phyloP scores from a whole-genome alignment of 352 stramenopile species.

The Globisporangium splendens region DNA sequence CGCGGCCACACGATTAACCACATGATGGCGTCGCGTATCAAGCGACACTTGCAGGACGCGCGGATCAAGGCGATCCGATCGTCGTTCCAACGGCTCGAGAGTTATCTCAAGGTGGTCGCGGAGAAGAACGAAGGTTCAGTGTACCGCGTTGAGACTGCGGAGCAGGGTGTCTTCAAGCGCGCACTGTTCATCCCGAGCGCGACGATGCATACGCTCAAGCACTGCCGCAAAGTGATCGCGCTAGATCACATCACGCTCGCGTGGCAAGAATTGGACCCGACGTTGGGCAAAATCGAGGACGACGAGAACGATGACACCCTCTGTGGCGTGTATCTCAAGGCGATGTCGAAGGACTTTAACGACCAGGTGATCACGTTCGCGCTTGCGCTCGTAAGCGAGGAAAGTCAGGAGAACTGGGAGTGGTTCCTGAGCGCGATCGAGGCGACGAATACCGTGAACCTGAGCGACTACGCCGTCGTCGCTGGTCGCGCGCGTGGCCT shows the following conservation, averaged over 20 bases:
- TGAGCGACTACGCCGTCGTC: constrained; percentile 70
- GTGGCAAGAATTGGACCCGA: constrained; percentile 33
- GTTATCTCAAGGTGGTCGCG: constrained; percentile 58
- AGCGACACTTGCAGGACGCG: constrained; percentile 61
- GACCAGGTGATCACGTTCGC: constrained; percentile 65
- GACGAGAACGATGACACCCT: constrained; percentile 66
- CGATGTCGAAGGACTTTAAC: constrained; percentile 71
- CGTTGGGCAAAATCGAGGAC: constrained; percentile 38
- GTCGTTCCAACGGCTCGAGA: constrained; percentile 65
- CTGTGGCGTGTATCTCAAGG: constrained; percentile 73
- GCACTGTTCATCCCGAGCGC: constrained; percentile 57
- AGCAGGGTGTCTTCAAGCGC: constrained; percentile 53
- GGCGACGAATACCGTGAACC: constrained; percentile 32
- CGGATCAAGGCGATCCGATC: constrained; percentile 48
- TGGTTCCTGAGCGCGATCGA: constrained; percentile 66
- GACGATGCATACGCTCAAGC: constrained; percentile 46
- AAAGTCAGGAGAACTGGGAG: constrained; percentile 69
- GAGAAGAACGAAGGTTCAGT: constrained; percentile 67
- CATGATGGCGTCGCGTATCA: constrained; percentile 84
- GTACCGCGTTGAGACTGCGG: constrained; percentile 46
- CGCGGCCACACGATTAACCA: constrained; percentile 77
- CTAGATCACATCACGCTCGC: constrained; percentile 51
- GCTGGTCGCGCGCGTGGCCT: constrained; percentile 52
- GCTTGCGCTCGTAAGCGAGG: constrained; percentile 57
- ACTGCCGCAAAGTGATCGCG: constrained; percentile 58